Evolutionary conservation across 768 basidiomycete genomes (phyloP), one percentile per base, ranked within the genome.

Genomic region (Trametes cinnabarina): DNA sequence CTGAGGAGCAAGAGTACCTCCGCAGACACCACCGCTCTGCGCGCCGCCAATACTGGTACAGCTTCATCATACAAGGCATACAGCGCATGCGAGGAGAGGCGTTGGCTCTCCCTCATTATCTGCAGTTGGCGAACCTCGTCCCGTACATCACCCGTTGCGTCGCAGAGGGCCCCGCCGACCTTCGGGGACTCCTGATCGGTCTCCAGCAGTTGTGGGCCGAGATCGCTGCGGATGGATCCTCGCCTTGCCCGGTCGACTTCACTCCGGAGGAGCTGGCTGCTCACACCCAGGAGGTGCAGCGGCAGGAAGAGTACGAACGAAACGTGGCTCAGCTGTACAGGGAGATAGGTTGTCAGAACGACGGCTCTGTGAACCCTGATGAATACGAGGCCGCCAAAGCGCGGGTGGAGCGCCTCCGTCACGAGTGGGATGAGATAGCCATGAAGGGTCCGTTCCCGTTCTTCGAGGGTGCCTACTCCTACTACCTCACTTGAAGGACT

Each of bases 371-470:
- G 11, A n/a, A 3, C 22, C 7, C 39, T 4, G 47, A 48, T 15
- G 22, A 28, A 17, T 56, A 48, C 39, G 47, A 49, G 47, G 28
- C 19, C 23, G 47, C 39, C 1, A 57, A 57, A 37, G 39, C 12
- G 12, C 30, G 20, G 11, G 30, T 42, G 40, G 55, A 57, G 34
- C 37, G 30, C 26, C 26, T 47, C 25, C 22, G 47, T 20, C 30
- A 12, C 47, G 55, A 34, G 41, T 57, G 55, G 47, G 55, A 49
- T 20, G 55, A 49, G 23, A 23, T 6, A 3, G 47, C 37, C 7
- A 57, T 57, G 47, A 48, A 57, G 20, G 55, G 55, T 4, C 55
- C 55, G 15, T 57, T 57, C 40, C 55, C 55, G 6, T 34, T 57
- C 19, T 41, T 26, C 14, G 47, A 57, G 19, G 39, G 47, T 17